Base-by-base conservation (phyloP, 169 alveolate species). In the Plasmodium ovale region DNA sequence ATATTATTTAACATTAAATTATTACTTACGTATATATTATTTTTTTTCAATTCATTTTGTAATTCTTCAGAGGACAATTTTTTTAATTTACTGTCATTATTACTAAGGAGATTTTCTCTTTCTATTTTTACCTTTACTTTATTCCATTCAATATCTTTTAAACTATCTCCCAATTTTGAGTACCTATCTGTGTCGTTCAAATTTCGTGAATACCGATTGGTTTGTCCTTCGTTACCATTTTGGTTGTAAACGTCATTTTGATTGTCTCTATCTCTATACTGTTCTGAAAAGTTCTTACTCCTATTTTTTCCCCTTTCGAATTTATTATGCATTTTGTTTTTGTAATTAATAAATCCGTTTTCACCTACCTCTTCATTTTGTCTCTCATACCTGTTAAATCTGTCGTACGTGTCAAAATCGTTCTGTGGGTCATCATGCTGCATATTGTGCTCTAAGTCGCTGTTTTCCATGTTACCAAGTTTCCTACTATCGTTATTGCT, bases 51-150 rank as follows among this genome's bases (percentile, higher is more conserved):
- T 25, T 92, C 92, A 19, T 62, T 88, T 73, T 93, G 94, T 54
- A 92, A 87, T 59, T 93, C 95, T 51, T 93, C 96, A 12, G 92
- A 90, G 29, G 94, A 91, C 14, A 94, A 70, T 56, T 92, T 87
- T 25, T 92, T 93, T 56, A 72, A 89, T n/a, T 72, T 68, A 58
- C 92, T 89, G 39, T 87, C 51, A 44, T 87, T 77, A 73, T 74
- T 87, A 54, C 21, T 33, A 42, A 42, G 59, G 54, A 93, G 79
- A 14, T 93, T 92, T 87, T 93, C 87, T 71, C 93, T 93, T 60
- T 92, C 92, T 31, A 92, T 93, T 49, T 92, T 94, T 62, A 90
- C 65, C 12, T 92, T 79, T 31, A 85, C 87, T 35, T 68, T 89
- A 62, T 69, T 62, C 96, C 96, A 93, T 56, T 93, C 92, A 3